Base-by-base conservation (phyloP, 495 filamentous ascomycete species). In the Aspergillus indologenus region DNA sequence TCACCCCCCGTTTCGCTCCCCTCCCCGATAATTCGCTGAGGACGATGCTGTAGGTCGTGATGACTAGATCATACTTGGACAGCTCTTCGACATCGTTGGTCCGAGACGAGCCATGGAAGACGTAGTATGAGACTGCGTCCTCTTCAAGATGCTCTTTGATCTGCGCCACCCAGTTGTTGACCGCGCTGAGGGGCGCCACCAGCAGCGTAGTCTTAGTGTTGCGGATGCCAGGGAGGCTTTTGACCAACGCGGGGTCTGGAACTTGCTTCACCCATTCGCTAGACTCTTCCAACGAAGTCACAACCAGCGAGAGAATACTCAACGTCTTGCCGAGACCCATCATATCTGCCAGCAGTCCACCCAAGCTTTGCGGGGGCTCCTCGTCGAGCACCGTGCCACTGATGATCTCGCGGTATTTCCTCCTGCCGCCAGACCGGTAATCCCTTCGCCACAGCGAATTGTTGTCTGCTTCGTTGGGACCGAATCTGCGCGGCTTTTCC, bases 271-370 rank as follows among this genome's bases (percentile, higher is more conserved):
- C 61, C 74, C 88, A 98, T 11, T 74, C 67, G 18, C 71, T 59
- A 2, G 91, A 83, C 23, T 87, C 78, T 1, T 71, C 63, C 3
- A 88, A 72, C 0, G 90, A 87, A 18, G 77, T 79, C 2, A 85
- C 74, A 17, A 93, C 71, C 21, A 98, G 79, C 3, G 91, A 88
- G 6, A 98, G 77, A 26, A 96, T 88, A 66, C 89, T 96, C 48
- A 98, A 73, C 0, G 94, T 97, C 69, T 98, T 98, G 6, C 94
- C 94, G 17, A 98, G 75, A 42, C 94, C 94, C 94, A 98, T 98
- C 88, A 96, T 91, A 68, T 98, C 94, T 7, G 94, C 94, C 20
- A 98, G 76, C 29, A 98, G 88, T n/a, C 94, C 94, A 9, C 94
- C 94, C 0, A 87, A 75, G 0, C 84, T 81, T 58, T 91, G 84